phyloP scores from a whole-genome alignment of 2,329 filamentous ascomycete species.

The Cordyceps cicadae region DNA sequence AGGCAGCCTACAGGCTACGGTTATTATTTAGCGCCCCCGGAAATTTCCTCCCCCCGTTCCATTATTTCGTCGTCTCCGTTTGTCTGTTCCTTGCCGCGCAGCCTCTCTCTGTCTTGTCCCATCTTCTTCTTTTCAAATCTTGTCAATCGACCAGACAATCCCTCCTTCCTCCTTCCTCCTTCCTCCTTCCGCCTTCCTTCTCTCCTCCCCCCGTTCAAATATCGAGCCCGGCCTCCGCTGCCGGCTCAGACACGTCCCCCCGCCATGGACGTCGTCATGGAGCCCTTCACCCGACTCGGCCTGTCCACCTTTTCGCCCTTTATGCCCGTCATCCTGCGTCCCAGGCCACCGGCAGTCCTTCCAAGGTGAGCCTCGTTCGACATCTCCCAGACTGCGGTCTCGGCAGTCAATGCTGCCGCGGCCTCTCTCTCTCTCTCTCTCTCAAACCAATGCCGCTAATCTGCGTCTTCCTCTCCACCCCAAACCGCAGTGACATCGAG shows the following conservation, averaged over 20 bases:
- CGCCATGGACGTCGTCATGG: slow-evolving; percentile 24
- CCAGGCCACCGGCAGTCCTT: slow-evolving; percentile 13
- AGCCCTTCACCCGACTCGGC: slow-evolving; percentile 23
- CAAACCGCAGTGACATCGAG: neutral
- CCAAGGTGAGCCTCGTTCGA: neutral
- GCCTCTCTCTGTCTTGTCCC: neutral
- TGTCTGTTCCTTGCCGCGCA: neutral
- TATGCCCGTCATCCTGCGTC: slow-evolving; percentile 9
- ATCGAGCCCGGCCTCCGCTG: neutral
- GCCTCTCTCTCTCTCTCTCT: neutral
- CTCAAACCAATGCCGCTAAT: neutral
- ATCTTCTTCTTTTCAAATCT: neutral
- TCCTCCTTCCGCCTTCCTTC: no score
- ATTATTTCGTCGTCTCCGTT: neutral
- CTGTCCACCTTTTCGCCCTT: slow-evolving; percentile 21
- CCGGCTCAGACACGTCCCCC: slow-evolving; percentile 7
- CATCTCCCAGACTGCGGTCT: neutral
- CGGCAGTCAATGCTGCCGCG: no score
- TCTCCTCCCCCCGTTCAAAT: neutral
- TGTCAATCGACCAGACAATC: no score
- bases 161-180: no score
- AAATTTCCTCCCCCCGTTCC: neutral
- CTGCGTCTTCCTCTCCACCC: neutral
- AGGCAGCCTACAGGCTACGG: neutral
- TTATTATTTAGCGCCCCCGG: neutral